These are phyloP conservation scores for Amanita exitialis DNA, from an alignment of 768 basidiomycete genomes.

Conservation along the genomic window DNA sequence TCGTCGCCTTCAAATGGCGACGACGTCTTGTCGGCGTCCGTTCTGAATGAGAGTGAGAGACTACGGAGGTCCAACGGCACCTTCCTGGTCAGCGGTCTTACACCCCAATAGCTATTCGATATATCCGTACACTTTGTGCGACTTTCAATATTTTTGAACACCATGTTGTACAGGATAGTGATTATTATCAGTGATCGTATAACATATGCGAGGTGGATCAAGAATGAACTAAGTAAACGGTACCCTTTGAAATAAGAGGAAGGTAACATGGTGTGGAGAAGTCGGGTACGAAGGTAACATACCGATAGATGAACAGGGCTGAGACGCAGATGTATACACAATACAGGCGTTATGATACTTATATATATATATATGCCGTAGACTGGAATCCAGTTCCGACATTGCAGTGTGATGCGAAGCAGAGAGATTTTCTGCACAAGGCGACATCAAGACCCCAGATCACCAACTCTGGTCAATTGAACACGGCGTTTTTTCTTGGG, in stretches of 20 bases:
- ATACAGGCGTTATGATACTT: conserved; percentile 1
- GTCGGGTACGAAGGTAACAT: not conserved
- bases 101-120: conserved; percentile 8
- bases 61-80: conserved; percentile 27
- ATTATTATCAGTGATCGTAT: conserved; percentile 1
- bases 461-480: conserved; percentile 6
- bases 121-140: not conserved
- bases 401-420: too few species aligned
- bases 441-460: conserved; percentile 4
- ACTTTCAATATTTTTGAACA: not conserved
- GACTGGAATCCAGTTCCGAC: not conserved
- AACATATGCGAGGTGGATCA: not conserved
- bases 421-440: not conserved
- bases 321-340: not conserved
- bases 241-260: not conserved
- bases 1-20: conserved; percentile 4
- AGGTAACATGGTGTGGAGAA: not conserved
- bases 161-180: conserved; percentile 1
- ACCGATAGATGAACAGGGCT: not conserved
- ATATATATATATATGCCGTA: not conserved
- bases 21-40: conserved; percentile 8
- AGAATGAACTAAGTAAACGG: not conserved
- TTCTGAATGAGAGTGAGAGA: conserved; percentile 17
- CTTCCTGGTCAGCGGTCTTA: conserved; percentile 23
- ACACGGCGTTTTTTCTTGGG: conserved; percentile 9